Conservation (phyloP, 2,329 filamentous ascomycete genomes). For the Metarhizium sp. region DNA sequence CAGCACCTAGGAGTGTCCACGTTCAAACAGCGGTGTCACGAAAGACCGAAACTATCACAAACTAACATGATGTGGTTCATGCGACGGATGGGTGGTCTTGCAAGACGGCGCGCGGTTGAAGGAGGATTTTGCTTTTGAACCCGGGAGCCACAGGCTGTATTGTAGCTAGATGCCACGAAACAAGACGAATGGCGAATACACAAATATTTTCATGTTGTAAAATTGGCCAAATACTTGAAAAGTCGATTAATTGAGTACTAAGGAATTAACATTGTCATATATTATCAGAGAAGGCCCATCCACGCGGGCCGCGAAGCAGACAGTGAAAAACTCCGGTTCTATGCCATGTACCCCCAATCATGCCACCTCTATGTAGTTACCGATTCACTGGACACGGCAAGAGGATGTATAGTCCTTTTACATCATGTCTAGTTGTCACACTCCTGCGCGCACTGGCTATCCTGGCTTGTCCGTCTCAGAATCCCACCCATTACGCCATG, state of each 20-base stretch:
- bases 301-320: not conserved
- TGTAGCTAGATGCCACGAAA: not conserved
- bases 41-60: not conserved
- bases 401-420: not conserved
- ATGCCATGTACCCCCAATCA: not conserved
- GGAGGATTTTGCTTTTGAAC: not conserved
- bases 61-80: not conserved
- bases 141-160: no score
- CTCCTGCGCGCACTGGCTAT: no score
- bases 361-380: not conserved
- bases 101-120: no score
- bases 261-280: conserved; percentile 1
- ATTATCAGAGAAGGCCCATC: not conserved
- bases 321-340: not conserved
- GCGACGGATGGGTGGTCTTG: no score
- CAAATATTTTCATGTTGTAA: not conserved
- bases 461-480: not conserved
- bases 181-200: not conserved
- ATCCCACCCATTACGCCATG: not conserved
- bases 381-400: not conserved
- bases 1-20: not conserved
- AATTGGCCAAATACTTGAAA: not conserved
- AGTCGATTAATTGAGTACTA: not conserved
- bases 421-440: no score
- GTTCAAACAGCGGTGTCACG: conserved; percentile 2